A percentile compares a stretch with the other conserved stretches of the same genome.
These are phyloP conservation scores for Petunia secreta DNA, from an alignment of 257 asterid genomes.

Conservation along the genomic window DNA sequence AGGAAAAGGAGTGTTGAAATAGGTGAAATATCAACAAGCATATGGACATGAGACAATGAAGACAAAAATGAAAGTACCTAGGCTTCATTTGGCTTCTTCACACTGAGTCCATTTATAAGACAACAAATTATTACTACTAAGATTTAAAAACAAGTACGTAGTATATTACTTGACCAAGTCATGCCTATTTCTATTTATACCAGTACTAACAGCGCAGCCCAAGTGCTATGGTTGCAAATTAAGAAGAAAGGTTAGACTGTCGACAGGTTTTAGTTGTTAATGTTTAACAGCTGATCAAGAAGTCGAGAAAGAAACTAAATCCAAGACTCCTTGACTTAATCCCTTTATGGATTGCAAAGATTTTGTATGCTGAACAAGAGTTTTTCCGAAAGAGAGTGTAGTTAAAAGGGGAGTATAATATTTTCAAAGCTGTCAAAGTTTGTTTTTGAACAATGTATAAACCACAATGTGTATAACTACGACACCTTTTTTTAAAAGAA, in stretches of 20 bases:
- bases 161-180: background rate
- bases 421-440: too few species aligned
- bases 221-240: too few species aligned
- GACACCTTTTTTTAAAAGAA: too few species aligned
- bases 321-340: background rate
- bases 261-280: background rate
- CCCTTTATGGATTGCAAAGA: background rate
- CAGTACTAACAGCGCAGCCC: background rate
- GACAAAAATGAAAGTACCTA: too few species aligned
- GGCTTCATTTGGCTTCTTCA: too few species aligned
- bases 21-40: too few species aligned
- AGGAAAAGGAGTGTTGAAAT: background rate
- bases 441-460: too few species aligned
- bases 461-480: too few species aligned
- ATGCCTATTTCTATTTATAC: background rate
- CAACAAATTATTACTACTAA: background rate
- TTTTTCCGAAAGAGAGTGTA: background rate
- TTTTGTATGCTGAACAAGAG: background rate
- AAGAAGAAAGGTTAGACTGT: too few species aligned
- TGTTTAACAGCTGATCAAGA: background rate
- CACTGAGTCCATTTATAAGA: too few species aligned
- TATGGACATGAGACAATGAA: too few species aligned
- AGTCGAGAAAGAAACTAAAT: slow-evolving; percentile 7
- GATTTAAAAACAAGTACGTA: background rate
- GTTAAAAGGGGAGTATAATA: background rate